Base-by-base conservation (phyloP, 306 rosid genomes). In the Vigna hirtella region DNA sequence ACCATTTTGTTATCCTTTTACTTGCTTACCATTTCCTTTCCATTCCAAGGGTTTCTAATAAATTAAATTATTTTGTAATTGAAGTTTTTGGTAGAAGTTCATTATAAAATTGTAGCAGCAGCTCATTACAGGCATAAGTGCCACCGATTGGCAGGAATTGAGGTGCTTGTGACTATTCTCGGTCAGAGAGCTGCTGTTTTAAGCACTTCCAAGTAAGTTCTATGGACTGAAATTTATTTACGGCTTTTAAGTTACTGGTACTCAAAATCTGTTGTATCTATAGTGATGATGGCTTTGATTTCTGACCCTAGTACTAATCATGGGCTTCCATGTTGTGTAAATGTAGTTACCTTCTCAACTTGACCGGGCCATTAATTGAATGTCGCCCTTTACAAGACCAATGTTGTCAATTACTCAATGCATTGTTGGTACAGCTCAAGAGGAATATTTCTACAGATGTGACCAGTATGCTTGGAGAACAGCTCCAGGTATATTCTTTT, bases 21-120 rank as follows among this genome's bases (percentile, higher is more conserved):
- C 73, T 40, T 64, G 65, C 42, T 5, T 43, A 48, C 42, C 49
- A 66, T 80, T 63, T 74, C 77, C 43, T 57, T 78, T 69, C 3
- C 30, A 30, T 61, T 83, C 43, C 48, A 43, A 67, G 6, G 38
- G 45, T 69, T 81, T 86, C 56, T 86, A 58, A 77, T 70, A 50
- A 83, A 66, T 66, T 67, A 74, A 59, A 43, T 75, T 83, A 34
- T 86, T 53, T 80, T 61, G 42, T 63, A 64, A 65, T 78, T 52
- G 34, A 94, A 94, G 98, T 89, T 94, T 88, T 80, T 92, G 72
- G 87, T 94, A 76, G 97, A 91, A 86, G 82, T 88, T 81, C 97
- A 94, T 72, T 86, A 92, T 85, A 92, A 83, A 89, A 83, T 92
- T 85, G 85, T 90, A 55, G 93, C 94, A 59, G 98, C 98, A 82